Base-by-base conservation (phyloP, 2,329 filamentous ascomycete genomes). In the Purpureocillium lavendulum region DNA sequence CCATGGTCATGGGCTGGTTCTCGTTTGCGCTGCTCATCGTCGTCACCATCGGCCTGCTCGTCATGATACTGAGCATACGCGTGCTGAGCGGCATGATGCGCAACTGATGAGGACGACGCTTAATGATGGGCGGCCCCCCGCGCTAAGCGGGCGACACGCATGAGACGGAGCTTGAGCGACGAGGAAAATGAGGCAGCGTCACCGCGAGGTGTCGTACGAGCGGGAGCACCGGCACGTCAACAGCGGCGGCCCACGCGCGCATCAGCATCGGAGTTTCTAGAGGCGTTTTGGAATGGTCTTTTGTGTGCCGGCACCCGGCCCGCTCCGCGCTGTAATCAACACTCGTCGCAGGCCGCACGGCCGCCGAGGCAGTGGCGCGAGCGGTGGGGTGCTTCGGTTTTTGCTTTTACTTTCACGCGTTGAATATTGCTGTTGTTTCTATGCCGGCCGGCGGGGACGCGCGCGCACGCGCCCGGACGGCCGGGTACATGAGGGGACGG, bases 1-100 rank as follows among this genome's bases (percentile, higher is more conserved):
- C 92, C 41, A 97, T 98, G 87, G 86, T 96, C 14, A 73, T 98
- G 56, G 92, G 92, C 43, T 98, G 92, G 92, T 97, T 98, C 64
- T 86, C 87, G 32, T 97, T 98, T 57, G 84, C 86, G 16, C 64
- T 97, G 39, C 73, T 98, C 48, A 94, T 98, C 53, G 83, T 97
- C 45, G 90, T 97, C 39, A 97, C 90, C 36, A 92, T 97, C 55
- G 92, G 90, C 40, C 64, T 97, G 62, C 69, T 98, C 46, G 84
- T 96, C 55, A 97, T 97, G 88, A 95, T 96, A 54, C 68, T 97
- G 60, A 96, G 88, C 66, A 92, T 96, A 58, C 77, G 82, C 50
- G 73, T 95, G 41, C 67, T 96, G 48, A 74, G 79, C 51, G 74
- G 84, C 53, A 64, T 78, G 56, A 66, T 62, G 45, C 54, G 49